Evolutionary conservation across 83 land plant species (phyloP).

Genomic region (Isoetes engelmannii): DNA sequence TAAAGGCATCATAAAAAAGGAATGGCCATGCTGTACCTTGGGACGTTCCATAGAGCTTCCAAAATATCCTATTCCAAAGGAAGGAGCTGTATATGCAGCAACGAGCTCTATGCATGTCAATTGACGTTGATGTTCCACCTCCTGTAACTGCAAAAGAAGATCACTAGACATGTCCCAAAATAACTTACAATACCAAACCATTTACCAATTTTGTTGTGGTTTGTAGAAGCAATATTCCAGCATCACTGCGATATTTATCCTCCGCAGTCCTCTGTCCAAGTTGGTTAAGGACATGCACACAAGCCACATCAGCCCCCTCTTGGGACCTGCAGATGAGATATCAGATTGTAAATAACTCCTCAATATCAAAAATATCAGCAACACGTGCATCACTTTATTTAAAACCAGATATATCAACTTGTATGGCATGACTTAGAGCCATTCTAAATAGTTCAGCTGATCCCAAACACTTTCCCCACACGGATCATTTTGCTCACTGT

Average conservation of each 20-base stretch:
- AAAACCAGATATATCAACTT: no score
- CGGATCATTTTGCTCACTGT: no score
- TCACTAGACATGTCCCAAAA: background rate
- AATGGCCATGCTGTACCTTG: constrained; percentile 47
- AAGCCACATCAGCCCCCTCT: constrained; percentile 66
- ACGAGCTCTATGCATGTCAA: constrained; percentile 65
- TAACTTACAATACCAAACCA: constrained; percentile 4
- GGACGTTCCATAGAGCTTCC: constrained; percentile 79
- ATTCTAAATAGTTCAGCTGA: no score
- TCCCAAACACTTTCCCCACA: no score
- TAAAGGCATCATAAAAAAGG: background rate
- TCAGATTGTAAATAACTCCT: no score
- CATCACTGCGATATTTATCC: constrained; percentile 44
- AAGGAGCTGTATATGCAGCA: constrained; percentile 69
- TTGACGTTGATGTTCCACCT: constrained; percentile 14
- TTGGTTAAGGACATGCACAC: constrained; percentile 49
- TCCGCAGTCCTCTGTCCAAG: constrained; percentile 26
- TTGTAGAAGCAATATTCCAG: constrained; percentile 73
- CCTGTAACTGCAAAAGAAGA: constrained; percentile 3
- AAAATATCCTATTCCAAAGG: constrained; percentile 89
- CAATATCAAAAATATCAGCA: no score
- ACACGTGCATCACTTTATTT: no score
- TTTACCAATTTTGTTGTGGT: constrained; percentile 31
- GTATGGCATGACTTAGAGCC: no score
- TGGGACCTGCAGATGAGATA: constrained; percentile 39